Evolutionary conservation across 495 filamentous ascomycete genomes (phyloP).

Genomic region (Penicillium lagena): DNA sequence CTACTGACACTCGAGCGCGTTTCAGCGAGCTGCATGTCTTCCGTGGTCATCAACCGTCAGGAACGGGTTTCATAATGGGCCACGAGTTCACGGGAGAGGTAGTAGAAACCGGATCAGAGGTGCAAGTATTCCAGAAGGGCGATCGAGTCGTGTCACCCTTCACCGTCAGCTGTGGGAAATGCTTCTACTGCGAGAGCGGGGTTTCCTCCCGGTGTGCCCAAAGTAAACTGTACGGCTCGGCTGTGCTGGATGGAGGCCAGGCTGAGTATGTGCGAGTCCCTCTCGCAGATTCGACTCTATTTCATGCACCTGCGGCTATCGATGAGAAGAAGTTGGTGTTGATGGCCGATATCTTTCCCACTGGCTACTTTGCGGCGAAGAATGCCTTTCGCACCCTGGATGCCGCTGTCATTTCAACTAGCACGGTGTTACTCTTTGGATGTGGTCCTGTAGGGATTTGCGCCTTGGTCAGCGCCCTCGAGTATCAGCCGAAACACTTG

Average conservation of each 20-base stretch:
- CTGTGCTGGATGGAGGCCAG: slow-evolving; percentile 70
- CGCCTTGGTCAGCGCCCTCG: slow-evolving; percentile 68
- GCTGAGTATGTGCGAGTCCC: slow-evolving; percentile 84
- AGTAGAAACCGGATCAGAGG: slow-evolving; percentile 8
- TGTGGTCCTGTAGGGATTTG: slow-evolving; percentile 85
- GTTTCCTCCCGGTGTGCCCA: slow-evolving; percentile 53
- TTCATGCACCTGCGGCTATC: slow-evolving; percentile 61
- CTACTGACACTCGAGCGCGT: background rate
- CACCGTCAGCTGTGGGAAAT: slow-evolving; percentile 59
- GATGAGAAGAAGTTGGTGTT: slow-evolving; percentile 71
- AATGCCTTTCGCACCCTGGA: slow-evolving; percentile 63
- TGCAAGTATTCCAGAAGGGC: slow-evolving; percentile 56
- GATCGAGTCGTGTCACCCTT: slow-evolving; percentile 53
- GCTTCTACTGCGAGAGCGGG: slow-evolving; percentile 70
- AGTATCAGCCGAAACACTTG: slow-evolving; percentile 65
- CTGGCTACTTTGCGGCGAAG: slow-evolving; percentile 74
- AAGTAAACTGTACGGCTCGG: slow-evolving; percentile 62
- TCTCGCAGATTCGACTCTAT: slow-evolving; percentile 68
- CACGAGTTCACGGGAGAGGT: slow-evolving; percentile 24
- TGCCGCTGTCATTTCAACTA: slow-evolving; percentile 46
- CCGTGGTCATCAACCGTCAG: slow-evolving; percentile 20
- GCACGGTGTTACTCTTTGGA: slow-evolving; percentile 70
- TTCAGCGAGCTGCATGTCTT: slow-evolving; percentile 22
- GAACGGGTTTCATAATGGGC: slow-evolving; percentile 65
- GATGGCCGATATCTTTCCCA: slow-evolving; percentile 54